A percentile compares a stretch with the other conserved stretches of the same genome.
Conservation (phyloP, 2,329 filamentous ascomycete species). For the Botrytis paeoniae region DNA sequence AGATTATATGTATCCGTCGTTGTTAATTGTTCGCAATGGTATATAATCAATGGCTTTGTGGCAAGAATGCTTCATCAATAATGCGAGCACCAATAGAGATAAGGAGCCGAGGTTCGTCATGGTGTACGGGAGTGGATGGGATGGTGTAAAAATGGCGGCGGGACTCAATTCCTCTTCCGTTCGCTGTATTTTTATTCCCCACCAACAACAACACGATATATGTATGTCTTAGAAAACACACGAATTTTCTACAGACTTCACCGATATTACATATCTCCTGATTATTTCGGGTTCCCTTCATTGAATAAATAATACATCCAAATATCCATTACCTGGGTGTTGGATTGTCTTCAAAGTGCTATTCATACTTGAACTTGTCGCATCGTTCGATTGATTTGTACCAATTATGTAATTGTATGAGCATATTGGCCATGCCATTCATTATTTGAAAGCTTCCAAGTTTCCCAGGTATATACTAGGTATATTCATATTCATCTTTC, state of each 20-base stretch:
- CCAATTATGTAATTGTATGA: neutral
- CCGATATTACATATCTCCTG: constrained; percentile 10
- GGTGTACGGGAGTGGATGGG: neutral
- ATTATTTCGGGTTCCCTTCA: neutral
- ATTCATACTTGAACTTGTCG: neutral
- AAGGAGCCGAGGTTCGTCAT: constrained; percentile 14
- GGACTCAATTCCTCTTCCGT: neutral
- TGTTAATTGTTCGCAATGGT: neutral
- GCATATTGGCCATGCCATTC: neutral
- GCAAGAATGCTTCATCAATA: neutral
- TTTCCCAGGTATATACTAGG: neutral
- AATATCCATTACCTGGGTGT: neutral
- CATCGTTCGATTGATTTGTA: neutral
- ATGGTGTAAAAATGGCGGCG: neutral
- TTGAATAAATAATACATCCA: neutral
- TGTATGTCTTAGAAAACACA: constrained; percentile 8
- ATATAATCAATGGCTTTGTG: neutral
- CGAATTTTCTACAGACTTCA: neutral
- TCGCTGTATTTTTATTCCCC: constrained; percentile 3
- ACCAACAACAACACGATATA: constrained; percentile 10
- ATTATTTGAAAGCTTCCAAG: neutral
- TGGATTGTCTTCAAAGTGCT: neutral
- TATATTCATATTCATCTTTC: neutral
- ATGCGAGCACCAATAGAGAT: neutral
- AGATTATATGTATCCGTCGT: neutral